Conservation (phyloP, 352 stramenopile species). For the Globisporangium cystogenes region DNA sequence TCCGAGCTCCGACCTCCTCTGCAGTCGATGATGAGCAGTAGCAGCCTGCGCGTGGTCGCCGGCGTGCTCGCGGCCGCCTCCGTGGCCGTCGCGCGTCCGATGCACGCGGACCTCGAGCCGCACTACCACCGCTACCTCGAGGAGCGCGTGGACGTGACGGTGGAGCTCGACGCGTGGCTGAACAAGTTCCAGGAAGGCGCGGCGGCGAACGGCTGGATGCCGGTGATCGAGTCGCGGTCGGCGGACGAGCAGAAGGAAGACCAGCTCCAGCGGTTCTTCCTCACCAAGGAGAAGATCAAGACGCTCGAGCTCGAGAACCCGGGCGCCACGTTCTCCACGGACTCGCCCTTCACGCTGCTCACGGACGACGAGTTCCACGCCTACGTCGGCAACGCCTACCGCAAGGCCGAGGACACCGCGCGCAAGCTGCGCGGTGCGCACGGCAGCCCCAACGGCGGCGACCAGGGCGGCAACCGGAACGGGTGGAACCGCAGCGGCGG, state of each 20-base stretch:
- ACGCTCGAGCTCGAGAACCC: neutral
- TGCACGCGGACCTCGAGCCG: slow-evolving; percentile 17
- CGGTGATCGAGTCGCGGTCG: slow-evolving; percentile 14
- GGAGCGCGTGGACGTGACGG: slow-evolving; percentile 29
- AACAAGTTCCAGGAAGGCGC: slow-evolving; percentile 21
- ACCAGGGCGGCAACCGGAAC: neutral
- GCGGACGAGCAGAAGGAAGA: slow-evolving; percentile 28
- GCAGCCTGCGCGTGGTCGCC: slow-evolving; percentile 4
- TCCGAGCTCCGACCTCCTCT: neutral
- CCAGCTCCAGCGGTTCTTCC: slow-evolving; percentile 16
- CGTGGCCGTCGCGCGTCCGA: slow-evolving; percentile 7
- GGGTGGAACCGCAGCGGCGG: slow-evolving; percentile 1
- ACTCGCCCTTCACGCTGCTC: slow-evolving; percentile 27
- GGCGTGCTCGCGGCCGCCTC: slow-evolving; percentile 16
- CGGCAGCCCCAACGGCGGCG: neutral
- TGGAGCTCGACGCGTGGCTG: slow-evolving; percentile 44
- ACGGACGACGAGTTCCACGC: slow-evolving; percentile 24
- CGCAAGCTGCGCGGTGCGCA: slow-evolving; percentile 4
- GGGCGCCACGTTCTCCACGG: slow-evolving; percentile 19
- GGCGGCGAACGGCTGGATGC: slow-evolving; percentile 19
- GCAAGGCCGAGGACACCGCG: slow-evolving; percentile 1
- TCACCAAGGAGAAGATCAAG: slow-evolving; percentile 15
- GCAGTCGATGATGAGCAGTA: neutral
- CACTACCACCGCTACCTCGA: slow-evolving; percentile 47
- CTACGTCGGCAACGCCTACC: slow-evolving; percentile 15